Base-by-base conservation (phyloP, 2,329 filamentous ascomycete species). In the Madurella fahalii region DNA sequence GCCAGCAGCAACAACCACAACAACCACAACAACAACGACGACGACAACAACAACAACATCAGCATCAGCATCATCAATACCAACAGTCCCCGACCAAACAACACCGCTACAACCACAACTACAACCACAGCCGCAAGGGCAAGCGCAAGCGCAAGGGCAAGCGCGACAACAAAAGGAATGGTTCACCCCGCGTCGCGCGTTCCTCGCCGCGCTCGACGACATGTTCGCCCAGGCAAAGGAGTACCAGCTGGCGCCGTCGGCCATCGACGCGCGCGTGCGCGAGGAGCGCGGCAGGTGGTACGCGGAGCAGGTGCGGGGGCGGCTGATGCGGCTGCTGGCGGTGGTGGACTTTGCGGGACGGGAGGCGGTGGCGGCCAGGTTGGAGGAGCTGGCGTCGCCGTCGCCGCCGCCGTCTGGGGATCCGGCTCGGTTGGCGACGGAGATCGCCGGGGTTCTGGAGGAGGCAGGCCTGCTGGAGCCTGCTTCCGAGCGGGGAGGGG, bases 231-330 rank as follows among this genome's bases (percentile, higher is more conserved):
- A 77, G 48, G 77, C 75, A 49, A 75, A 73, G 59, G 67, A 71
- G 15, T 67, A 72, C 58, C 72, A 72, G 43, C 63, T 71, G n/a
- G 70, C 72, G 49, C 66, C 81, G 12, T 68, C 71, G 41, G 67
- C 64, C 16, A 74, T 83, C 40, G 79, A 82, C 59, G 70, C 72
- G 18, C 74, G 74, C 56, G 75, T 83, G 61, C 69, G 71, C 9
- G 73, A 73, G 30, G 79, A 82, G 63, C 80, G 79, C 62, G 72
- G 74, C 56, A 72, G 73, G 11, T 83, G 80, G 79, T 79, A 81
- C 54, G 73, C 76, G n/a, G 63, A 67, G 54, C 62, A 51, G 30
- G 57, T 59, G 49, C 61, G 52, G 15, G 16, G 37, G 15, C 58
- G 58, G 44, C 47, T 69, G 45, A 50, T 60, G 37, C 47, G 56